Evolutionary conservation across 1,139 yeast species (phyloP).

Genomic region (Lizanozyma gosingica): DNA sequence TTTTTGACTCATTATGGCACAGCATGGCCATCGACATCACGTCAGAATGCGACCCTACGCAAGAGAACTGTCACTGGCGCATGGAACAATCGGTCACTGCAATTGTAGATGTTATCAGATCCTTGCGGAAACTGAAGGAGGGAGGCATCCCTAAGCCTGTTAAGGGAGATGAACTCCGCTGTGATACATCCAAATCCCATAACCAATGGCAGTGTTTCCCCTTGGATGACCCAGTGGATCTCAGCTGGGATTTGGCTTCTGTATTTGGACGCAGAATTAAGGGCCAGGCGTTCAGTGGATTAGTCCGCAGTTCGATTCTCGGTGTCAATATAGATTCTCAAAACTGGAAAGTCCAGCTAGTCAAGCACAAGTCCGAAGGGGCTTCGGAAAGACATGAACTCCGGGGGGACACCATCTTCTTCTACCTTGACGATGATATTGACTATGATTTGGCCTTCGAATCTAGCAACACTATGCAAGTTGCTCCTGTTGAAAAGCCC

Average conservation of each 20-base stretch:
- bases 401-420: slow-evolving; percentile 9
- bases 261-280: slow-evolving; percentile 60
- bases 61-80: slow-evolving; percentile 35
- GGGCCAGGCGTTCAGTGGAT: slow-evolving; percentile 54
- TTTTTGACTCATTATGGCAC: slow-evolving; percentile 95
- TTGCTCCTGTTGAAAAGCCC: slow-evolving; percentile 34
- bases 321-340: slow-evolving; percentile 35
- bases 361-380: slow-evolving; percentile 4
- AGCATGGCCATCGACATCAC: slow-evolving; percentile 79
- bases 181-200: slow-evolving; percentile 53
- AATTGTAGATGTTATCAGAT: slow-evolving; percentile 64
- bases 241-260: slow-evolving; percentile 49
- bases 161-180: slow-evolving; percentile 56
- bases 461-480: slow-evolving; percentile 25
- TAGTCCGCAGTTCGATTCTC: slow-evolving; percentile 20
- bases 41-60: slow-evolving; percentile 40
- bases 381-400: slow-evolving; percentile 3
- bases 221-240: slow-evolving; percentile 42
- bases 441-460: slow-evolving; percentile 31
- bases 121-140: slow-evolving; percentile 46
- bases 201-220: slow-evolving; percentile 77
- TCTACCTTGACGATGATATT: slow-evolving; percentile 24
- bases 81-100: slow-evolving; percentile 69
- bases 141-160: slow-evolving; percentile 79
- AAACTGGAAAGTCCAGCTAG: slow-evolving; percentile 37